Percentiles rank a stretch among this genome's conserved stretches.
phyloP scores from a whole-genome alignment of 208 protist genomes.

The Angomonas deanei region DNA sequence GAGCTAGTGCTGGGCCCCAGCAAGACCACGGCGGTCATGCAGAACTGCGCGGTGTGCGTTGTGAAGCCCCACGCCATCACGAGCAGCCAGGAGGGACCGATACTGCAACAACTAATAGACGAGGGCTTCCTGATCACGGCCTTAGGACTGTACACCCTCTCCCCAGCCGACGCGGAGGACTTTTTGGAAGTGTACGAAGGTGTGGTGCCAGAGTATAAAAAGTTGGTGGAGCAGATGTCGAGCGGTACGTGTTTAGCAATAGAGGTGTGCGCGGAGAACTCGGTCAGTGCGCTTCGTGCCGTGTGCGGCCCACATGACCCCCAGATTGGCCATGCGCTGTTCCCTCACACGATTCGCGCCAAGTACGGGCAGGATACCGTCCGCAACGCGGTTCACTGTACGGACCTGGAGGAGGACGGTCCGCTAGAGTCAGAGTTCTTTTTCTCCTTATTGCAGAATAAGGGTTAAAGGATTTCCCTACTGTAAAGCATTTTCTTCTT shows the following conservation, averaged over 20 bases:
- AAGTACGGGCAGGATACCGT: slow-evolving; percentile 86
- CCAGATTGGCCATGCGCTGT: slow-evolving; percentile 85
- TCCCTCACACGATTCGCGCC: slow-evolving; percentile 91
- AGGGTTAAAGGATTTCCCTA: slow-evolving; percentile 10
- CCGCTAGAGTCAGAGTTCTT: slow-evolving; percentile 93
- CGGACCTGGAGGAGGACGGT: slow-evolving; percentile 95
- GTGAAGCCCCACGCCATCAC: slow-evolving; percentile 94
- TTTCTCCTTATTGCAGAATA: slow-evolving; percentile 87
- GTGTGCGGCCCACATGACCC: slow-evolving; percentile 91
- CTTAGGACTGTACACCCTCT: slow-evolving; percentile 86
- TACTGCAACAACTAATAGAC: slow-evolving; percentile 87
- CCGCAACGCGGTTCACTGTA: slow-evolving; percentile 93
- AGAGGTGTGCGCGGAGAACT: slow-evolving; percentile 87
- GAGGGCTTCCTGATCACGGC: slow-evolving; percentile 92
- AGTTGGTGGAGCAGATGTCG: slow-evolving; percentile 89
- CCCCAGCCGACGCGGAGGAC: slow-evolving; percentile 87
- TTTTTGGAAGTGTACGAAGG: slow-evolving; percentile 97
- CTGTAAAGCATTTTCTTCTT: no score
- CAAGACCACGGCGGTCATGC: slow-evolving; percentile 73
- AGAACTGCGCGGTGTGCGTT: slow-evolving; percentile 91
- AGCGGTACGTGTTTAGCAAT: slow-evolving; percentile 85
- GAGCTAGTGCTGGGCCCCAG: slow-evolving; percentile 41
- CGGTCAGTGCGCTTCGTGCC: slow-evolving; percentile 66
- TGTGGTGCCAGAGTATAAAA: slow-evolving; percentile 92
- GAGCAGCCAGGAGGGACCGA: slow-evolving; percentile 80